Percentiles rank a stretch among this genome's conserved stretches.
These are phyloP conservation scores for Pelargonium australe DNA, from an alignment of 441 rosid genomes.

Conservation along the genomic window DNA sequence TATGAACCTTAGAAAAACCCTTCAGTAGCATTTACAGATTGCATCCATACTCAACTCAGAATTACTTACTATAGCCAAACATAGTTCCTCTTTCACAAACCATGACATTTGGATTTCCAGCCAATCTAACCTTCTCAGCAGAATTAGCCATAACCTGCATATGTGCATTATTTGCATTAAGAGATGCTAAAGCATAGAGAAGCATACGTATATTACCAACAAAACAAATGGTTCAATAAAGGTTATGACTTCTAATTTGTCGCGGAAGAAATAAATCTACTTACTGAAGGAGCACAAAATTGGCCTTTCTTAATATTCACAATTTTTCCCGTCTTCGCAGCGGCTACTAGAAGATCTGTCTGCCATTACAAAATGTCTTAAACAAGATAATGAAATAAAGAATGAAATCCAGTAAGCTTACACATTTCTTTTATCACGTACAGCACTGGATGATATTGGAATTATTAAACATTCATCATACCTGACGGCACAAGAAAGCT, in stretches of 20 bases:
- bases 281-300: constrained; percentile 81
- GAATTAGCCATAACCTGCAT: constrained; percentile 80
- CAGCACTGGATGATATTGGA: constrained; percentile 11
- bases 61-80: constrained; percentile 89
- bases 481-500: constrained; percentile 96
- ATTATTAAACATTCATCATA: constrained; percentile 21
- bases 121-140: constrained; percentile 69
- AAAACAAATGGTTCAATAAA: constrained; percentile 16
- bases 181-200: constrained; percentile 6
- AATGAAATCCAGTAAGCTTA: too few relatives aligned
- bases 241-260: constrained; percentile 4
- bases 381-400: constrained; percentile 9
- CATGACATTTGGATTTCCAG: constrained; percentile 90
- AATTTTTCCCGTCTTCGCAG: constrained; percentile 85
- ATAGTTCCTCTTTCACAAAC: constrained; percentile 93
- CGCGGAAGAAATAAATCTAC: constrained; percentile 23
- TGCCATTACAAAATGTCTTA: constrained; percentile 23
- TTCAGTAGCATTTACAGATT: too few relatives aligned
- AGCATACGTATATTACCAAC: background rate
- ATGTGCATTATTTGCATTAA: constrained; percentile 15
- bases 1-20: too few relatives aligned
- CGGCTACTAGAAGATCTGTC: constrained; percentile 90
- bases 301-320: constrained; percentile 89
- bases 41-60: background rate
- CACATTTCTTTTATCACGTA: background rate